Percentiles rank a stretch among this genome's conserved stretches.
Evolutionary conservation across 768 basidiomycete genomes (phyloP).

Genomic region (Agaricus blazei): DNA sequence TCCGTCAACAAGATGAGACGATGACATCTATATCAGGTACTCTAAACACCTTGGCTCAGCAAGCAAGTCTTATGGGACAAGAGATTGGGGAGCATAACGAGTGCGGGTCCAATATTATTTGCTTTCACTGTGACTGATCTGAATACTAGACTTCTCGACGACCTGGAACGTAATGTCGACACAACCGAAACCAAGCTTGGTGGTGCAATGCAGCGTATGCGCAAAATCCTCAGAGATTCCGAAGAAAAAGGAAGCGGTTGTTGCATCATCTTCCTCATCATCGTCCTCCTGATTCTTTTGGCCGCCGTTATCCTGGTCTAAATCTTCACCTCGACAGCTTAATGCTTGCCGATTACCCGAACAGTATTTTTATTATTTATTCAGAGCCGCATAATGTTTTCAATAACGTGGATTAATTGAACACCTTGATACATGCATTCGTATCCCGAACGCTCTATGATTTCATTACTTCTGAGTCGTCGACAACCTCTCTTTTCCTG

Average conservation of each 20-base stretch:
- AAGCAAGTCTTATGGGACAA: conserved; percentile 91
- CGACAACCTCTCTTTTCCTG: conserved; percentile 17
- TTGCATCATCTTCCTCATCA: conserved; percentile 82
- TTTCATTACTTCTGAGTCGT: neutral
- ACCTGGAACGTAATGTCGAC: conserved; percentile 73
- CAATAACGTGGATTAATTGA: too few relatives aligned
- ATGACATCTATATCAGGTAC: conserved; percentile 88
- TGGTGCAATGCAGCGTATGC: conserved; percentile 63
- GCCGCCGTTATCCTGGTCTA: conserved; percentile 76
- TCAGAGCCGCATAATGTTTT: too few relatives aligned
- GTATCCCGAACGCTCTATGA: neutral
- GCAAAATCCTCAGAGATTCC: conserved; percentile 79
- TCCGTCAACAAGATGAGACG: conserved; percentile 84
- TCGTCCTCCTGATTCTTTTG: conserved; percentile 73
- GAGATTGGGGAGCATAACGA: conserved; percentile 91
- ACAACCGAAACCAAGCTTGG: conserved; percentile 59
- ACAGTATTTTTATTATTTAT: neutral
- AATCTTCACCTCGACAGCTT: neutral
- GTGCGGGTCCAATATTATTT: conserved; percentile 34
- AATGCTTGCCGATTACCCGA: too few relatives aligned
- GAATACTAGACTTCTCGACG: conserved; percentile 65
- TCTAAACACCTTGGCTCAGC: conserved; percentile 75
- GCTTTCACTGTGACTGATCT: neutral
- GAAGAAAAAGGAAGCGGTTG: conserved; percentile 90
- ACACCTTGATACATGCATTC: too few relatives aligned